phyloP scores from a whole-genome alignment of 306 rosid genomes.

The Morella rubra region DNA sequence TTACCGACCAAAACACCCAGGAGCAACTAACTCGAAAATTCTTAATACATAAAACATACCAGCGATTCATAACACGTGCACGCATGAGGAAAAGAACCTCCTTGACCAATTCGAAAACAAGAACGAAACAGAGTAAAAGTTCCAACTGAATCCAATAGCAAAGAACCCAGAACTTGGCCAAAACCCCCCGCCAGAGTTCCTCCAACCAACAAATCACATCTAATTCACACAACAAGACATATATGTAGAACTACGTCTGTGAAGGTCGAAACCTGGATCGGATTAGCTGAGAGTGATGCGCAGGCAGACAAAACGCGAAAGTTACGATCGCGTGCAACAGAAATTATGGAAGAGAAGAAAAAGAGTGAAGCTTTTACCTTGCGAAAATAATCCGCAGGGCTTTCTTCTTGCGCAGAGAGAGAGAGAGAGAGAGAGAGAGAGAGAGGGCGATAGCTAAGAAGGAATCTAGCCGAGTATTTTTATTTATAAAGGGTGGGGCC shows the following conservation, averaged over 20 bases:
- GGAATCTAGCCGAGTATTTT: not conserved
- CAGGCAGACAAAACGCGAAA: not conserved
- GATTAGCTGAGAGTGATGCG: not conserved
- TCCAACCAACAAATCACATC: constrained; percentile 2
- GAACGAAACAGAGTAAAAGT: not conserved
- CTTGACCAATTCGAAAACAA: not conserved
- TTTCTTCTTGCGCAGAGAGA: not conserved
- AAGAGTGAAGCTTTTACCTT: constrained; percentile 6
- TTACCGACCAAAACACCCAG: not conserved
- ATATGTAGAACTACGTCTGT: not conserved
- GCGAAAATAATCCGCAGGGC: not conserved
- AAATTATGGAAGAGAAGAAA: constrained; percentile 10
- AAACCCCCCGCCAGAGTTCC: constrained; percentile 1
- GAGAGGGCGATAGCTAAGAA: constrained; percentile 15
- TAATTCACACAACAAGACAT: not conserved
- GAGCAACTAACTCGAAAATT: not conserved
- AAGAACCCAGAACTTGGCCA: constrained; percentile 9
- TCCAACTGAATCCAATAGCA: not conserved
- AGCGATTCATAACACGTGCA: constrained; percentile 1
- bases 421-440: constrained; percentile 1
- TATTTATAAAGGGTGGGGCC: not conserved
- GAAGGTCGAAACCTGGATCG: constrained; percentile 15
- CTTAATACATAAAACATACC: not conserved
- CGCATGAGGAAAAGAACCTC: not conserved
- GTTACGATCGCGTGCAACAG: constrained; percentile 6